phyloP scores from a whole-genome alignment of 768 basidiomycete genomes.

The Russula dissimulans region DNA sequence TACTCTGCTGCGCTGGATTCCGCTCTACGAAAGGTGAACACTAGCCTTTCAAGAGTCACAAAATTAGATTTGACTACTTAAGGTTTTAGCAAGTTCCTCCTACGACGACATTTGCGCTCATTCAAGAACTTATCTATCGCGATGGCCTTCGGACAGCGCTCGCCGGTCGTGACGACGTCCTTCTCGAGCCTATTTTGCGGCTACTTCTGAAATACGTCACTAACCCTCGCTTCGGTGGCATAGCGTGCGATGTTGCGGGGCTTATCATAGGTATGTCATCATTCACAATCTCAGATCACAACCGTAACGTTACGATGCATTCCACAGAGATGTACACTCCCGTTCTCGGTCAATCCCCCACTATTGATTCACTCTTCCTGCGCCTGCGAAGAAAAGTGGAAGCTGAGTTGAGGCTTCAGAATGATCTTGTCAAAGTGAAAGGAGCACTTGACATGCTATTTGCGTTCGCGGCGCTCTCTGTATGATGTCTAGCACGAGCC shows the following conservation, averaged over 20 bases:
- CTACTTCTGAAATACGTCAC: conserved; percentile 76
- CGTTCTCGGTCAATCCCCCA: conserved; percentile 87
- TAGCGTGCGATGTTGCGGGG: conserved; percentile 71
- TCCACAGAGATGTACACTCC: conserved; percentile 79
- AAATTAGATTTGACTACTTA: background rate
- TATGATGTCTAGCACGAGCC: background rate
- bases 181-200: conserved; percentile 84
- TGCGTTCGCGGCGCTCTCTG: conserved; percentile 40
- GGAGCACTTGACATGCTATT: conserved; percentile 91
- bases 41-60: background rate
- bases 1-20: conserved; percentile 93
- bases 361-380: conserved; percentile 80
- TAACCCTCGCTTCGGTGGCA: conserved; percentile 88
- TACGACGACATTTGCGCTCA: conserved; percentile 76
- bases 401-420: conserved; percentile 81
- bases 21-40: conserved; percentile 69
- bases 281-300: background rate
- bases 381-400: conserved; percentile 77
- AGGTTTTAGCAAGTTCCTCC: conserved; percentile 64
- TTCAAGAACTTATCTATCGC: conserved; percentile 87
- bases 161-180: conserved; percentile 84
- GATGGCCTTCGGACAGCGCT: conserved; percentile 84
- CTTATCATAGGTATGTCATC: conserved; percentile 69
- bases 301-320: conserved; percentile 11
- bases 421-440: conserved; percentile 69